Percentiles rank a stretch among this genome's conserved stretches.
Evolutionary conservation across 73 alveolate species (phyloP).

Genomic region (Paramecium octaurelia): DNA sequence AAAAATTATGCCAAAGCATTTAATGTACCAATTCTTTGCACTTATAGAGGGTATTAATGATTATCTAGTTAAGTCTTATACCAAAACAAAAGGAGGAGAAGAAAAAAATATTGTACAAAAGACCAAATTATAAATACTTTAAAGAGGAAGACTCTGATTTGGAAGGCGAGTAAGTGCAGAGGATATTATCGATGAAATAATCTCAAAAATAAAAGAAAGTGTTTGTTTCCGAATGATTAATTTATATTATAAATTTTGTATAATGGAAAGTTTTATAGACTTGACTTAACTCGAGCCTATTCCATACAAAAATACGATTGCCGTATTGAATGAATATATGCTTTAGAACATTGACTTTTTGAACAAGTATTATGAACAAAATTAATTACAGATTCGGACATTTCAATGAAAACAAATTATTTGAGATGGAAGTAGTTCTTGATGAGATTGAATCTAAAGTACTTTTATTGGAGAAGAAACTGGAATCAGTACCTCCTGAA

Average conservation of each 20-base stretch:
- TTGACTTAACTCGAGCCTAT: constrained; percentile 10
- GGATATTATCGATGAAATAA: not conserved
- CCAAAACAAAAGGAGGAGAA: not conserved
- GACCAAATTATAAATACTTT: not conserved
- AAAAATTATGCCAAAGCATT: constrained; percentile 7
- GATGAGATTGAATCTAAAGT: constrained; percentile 42
- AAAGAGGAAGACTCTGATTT: not conserved
- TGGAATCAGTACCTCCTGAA: constrained; percentile 6
- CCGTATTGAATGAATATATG: not conserved
- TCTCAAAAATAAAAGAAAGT: not conserved
- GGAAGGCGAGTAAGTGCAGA: not conserved
- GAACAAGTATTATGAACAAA: not conserved
- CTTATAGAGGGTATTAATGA: not conserved
- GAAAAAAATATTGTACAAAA: not conserved
- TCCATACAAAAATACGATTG: constrained; percentile 31
- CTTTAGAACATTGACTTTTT: constrained; percentile 11
- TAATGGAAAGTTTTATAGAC: constrained; percentile 20
- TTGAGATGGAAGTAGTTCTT: constrained; percentile 20
- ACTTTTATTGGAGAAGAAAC: constrained; percentile 8
- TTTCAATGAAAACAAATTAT: constrained; percentile 40
- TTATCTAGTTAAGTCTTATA: not conserved
- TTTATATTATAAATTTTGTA: not conserved
- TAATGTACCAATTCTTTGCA: not conserved
- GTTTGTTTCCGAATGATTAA: not conserved
- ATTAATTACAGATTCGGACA: not conserved